Conservation (phyloP, 306 rosid genomes). For the Abrus pulchellus region DNA sequence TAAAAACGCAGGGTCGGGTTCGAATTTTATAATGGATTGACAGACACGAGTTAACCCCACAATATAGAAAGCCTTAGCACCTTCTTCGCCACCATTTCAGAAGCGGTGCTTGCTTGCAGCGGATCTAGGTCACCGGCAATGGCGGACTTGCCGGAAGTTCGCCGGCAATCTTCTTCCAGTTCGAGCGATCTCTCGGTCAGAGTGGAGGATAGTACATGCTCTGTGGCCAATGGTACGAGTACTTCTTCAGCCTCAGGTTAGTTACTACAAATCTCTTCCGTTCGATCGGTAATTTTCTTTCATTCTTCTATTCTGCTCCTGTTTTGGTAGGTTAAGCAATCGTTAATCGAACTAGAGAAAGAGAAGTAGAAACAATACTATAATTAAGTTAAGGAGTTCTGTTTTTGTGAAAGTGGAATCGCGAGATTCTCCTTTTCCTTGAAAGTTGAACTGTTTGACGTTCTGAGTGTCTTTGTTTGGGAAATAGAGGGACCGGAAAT, state of each 20-base stretch:
- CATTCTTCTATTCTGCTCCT: constrained; percentile 27
- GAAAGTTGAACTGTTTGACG: not conserved
- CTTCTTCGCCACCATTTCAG: constrained; percentile 7
- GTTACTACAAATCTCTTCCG: constrained; percentile 44
- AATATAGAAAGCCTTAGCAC: not conserved
- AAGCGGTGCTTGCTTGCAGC: constrained; percentile 4
- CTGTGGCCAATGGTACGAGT: constrained; percentile 45
- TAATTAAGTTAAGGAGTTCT: not conserved
- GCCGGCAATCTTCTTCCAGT: constrained; percentile 53
- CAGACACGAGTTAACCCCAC: not conserved
- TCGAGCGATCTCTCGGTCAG: constrained; percentile 56
- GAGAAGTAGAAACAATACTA: not conserved
- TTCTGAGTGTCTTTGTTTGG: not conserved
- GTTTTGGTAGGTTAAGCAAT: constrained; percentile 30
- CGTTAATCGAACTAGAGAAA: not conserved
- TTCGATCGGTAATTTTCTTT: not conserved
- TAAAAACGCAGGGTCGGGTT: not conserved
- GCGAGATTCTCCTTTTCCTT: not conserved
- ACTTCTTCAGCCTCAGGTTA: constrained; percentile 66
- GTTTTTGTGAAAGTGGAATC: not conserved
- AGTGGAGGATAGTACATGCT: constrained; percentile 47
- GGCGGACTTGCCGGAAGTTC: constrained; percentile 62
- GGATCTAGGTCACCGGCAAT: constrained; percentile 64
- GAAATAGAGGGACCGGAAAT: not conserved
- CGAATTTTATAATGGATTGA: not conserved